Evolutionary conservation across 495 filamentous ascomycete species (phyloP).

Genomic region (Penicillium canescens): DNA sequence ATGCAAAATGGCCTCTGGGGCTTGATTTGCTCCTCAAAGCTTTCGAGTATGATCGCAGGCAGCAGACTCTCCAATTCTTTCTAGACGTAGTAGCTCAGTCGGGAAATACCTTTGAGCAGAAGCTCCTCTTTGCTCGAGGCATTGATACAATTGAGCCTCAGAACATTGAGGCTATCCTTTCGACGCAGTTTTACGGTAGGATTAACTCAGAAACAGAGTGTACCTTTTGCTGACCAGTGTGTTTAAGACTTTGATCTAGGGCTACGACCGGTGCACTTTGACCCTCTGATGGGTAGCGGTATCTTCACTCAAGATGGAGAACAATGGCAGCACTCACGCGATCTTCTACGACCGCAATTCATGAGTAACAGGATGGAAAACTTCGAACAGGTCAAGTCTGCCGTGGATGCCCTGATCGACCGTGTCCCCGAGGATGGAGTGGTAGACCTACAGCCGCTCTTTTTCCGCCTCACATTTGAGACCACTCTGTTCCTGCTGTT

Average conservation of each 20-base stretch:
- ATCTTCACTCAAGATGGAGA: constrained; percentile 56
- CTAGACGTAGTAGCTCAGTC: constrained; percentile 11
- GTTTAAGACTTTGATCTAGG: constrained; percentile 24
- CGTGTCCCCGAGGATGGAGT: constrained; percentile 18
- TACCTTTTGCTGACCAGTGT: neutral
- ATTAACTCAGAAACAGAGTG: neutral
- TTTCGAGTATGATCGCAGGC: constrained; percentile 1
- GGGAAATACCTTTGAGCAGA: constrained; percentile 44
- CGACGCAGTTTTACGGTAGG: constrained; percentile 23
- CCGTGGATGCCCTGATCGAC: constrained; percentile 37
- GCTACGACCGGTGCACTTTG: constrained; percentile 19
- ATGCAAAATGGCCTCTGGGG: constrained; percentile 14
- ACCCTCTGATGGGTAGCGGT: constrained; percentile 49
- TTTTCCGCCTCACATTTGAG: constrained; percentile 52
- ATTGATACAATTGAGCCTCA: constrained; percentile 38
- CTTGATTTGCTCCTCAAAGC: constrained; percentile 16
- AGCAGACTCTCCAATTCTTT: constrained; percentile 15
- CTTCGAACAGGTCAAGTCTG: constrained; percentile 30
- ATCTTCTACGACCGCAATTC: constrained; percentile 48
- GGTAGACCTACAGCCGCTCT: constrained; percentile 50
- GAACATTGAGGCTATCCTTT: constrained; percentile 44
- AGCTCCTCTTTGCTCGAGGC: constrained; percentile 20
- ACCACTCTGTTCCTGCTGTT: constrained; percentile 51
- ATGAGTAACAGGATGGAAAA: constrained; percentile 23
- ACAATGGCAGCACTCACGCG: constrained; percentile 52